Evolutionary conservation across 768 basidiomycete genomes (phyloP), one percentile per base, ranked within the genome.

Genomic region (Psilocybe tampanensis): DNA sequence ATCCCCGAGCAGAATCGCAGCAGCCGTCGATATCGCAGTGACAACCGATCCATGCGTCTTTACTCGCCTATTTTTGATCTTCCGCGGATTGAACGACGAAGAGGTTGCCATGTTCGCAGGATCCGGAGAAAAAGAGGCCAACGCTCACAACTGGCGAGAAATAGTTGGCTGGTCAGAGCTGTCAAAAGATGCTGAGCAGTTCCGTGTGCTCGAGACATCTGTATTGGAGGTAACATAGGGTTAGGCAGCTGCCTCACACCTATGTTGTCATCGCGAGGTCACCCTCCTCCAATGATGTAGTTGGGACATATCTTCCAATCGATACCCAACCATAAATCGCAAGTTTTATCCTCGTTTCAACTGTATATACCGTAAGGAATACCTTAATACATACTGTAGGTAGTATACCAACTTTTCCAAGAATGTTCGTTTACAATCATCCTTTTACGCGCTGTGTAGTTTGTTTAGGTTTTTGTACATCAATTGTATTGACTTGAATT

Each of bases 1-100:
- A 59, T 82, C 86, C 8, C 92, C 90, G 6, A 76, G 79, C 57
- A 88, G 84, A 64, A 89, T 94, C 43, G 89, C 91, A 6, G 85
- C 90, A 2, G 92, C 92, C n/a, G 83, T 94, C 55, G 92, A 94
- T 67, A 90, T 94, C 60, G 86, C 88, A 1, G 86, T 94, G n/a
- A 89, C 90, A 0, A 79, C 83, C 11, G 89, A 92, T 50, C 86
- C 88, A 21, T 92, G 90, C 66, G 76, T 89, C 56, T 93, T 92
- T 69, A 94, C 89, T 8, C 86, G 92, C 26, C 74, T 94, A 21
- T 94, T 94, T 77, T 80, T 94, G 56, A 92, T 94, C 71, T 93
- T 88, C 74, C 86, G 92, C 22, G 92, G 92, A 0, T 72, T 94
- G 29, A 81, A 80, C 18, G 92, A 94, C 60, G 92, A 94, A 54